These are phyloP conservation scores for Hibiscus syriacus DNA, from an alignment of 345 rosid genomes.

Conservation along the genomic window DNA sequence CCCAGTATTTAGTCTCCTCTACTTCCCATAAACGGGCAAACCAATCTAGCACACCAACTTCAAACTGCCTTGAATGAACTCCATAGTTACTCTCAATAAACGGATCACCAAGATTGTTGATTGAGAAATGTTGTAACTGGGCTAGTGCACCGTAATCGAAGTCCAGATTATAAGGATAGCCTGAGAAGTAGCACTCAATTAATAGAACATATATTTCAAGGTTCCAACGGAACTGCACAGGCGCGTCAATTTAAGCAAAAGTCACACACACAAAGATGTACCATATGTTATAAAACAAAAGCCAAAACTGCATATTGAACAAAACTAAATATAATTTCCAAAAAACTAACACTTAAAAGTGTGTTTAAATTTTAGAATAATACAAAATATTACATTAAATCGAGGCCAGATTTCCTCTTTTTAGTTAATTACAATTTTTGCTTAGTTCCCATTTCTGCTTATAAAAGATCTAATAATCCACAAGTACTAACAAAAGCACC, in stretches of 20 bases:
- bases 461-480: not conserved
- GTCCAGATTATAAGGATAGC: constrained; percentile 94
- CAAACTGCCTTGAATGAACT: constrained; percentile 94
- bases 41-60: constrained; percentile 99
- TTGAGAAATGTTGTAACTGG: constrained; percentile 94
- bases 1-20: constrained; percentile 95
- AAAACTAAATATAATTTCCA: not conserved
- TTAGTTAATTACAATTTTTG: not conserved
- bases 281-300: not conserved
- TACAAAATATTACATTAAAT: not conserved
- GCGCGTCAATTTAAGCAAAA: not conserved
- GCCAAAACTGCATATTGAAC: not conserved
- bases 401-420: not conserved
- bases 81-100: constrained; percentile 98
- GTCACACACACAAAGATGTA: not conserved
- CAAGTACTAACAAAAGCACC: not conserved
- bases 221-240: not conserved
- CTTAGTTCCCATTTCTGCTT: not conserved
- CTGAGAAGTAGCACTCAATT: constrained; percentile 28
- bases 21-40: constrained; percentile 98
- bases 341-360: not conserved
- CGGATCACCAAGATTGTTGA: constrained; percentile 96
- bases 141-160: constrained; percentile 92
- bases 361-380: not conserved
- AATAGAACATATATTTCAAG: not conserved